Base-by-base conservation (phyloP, 148 eudicot species). In the Diospyros lotus region DNA sequence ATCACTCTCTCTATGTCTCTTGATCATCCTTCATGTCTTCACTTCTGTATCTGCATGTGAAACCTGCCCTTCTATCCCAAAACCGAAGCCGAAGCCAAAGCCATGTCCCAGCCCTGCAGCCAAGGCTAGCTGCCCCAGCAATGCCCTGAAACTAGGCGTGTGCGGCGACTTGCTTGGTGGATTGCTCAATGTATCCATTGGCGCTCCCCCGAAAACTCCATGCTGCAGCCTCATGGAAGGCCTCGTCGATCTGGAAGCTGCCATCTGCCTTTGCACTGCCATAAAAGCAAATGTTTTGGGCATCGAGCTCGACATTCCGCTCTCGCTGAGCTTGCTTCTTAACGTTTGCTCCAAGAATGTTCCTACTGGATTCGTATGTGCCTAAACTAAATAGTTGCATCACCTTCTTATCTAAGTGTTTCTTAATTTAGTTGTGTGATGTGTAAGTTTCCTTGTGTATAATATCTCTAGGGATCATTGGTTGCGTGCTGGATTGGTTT, bases 141-240 rank as follows among this genome's bases (percentile, higher is more conserved):
- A 89, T 58, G 38, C 90, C 80, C 78, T 89, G 15, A 87, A 89
- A 71, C 58, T 89, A 7, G 88, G 84, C 4, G 90, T 86, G 1
- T 89, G 93, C 72, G 90, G 87, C 10, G 62, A 84, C 53, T 50
- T 87, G 69, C 88, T 89, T 0, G 72, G 76, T 0, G 75, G 82
- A 13, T 71, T 87, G 18, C 61, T 87, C 11, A 59, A 72, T 41
- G 59, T 83, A 4, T 66, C 69, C 0, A 44, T 84, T 3, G 90
- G 90, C 0, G 77, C 70, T 1, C 89, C 93, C 0, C 85, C 90
- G 48, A 28, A 18, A 38, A 60, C 39, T 17, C 64, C 64, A 60
- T 60, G 64, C 41, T 60, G 64, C 64, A 17, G 64, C 14, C 64
- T 60, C 41, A 18, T 60, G 1, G 9, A 60, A 60, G 64, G 64